Evolutionary conservation across 2,329 filamentous ascomycete genomes (phyloP).

Genomic region (Pseudogymnoascus sp.): DNA sequence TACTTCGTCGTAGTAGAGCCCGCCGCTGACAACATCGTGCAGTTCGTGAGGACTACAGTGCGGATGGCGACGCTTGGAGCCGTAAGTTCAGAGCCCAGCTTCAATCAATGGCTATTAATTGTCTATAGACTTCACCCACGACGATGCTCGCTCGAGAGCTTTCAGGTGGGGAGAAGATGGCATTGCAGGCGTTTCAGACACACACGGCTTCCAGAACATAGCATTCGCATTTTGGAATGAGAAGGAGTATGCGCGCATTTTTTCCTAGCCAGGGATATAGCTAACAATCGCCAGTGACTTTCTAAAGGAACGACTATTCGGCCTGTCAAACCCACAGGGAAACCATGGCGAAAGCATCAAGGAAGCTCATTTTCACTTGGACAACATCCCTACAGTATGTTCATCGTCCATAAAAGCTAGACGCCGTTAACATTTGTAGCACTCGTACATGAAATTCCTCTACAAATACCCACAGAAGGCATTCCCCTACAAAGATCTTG

Average conservation of each 20-base stretch:
- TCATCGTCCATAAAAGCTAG: conserved; percentile 11
- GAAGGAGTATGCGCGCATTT: conserved; percentile 60
- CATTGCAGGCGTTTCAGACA: conserved; percentile 90
- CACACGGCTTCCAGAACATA: conserved; percentile 84
- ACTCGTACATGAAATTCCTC: conserved; percentile 98
- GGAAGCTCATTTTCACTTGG: conserved; percentile 91
- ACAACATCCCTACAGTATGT: conserved; percentile 65
- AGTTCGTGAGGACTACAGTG: conserved; percentile 87
- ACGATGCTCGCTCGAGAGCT: conserved; percentile 78
- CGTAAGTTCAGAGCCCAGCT: conserved; percentile 50
- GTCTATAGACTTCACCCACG: conserved; percentile 76
- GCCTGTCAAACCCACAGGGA: conserved; percentile 89
- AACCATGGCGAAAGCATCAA: conserved; percentile 97
- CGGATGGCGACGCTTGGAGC: conserved; percentile 90
- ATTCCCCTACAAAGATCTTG: conserved; percentile 85
- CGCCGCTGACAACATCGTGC: conserved; percentile 21
- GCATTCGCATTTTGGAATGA: conserved; percentile 98
- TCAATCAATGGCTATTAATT: conserved; percentile 20
- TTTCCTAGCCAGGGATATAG: conserved; percentile 2
- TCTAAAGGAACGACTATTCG: conserved; percentile 90
- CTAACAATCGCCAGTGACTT: conserved; percentile 60
- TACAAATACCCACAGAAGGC: conserved; percentile 93
- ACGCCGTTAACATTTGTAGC: conserved; percentile 40
- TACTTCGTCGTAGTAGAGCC: neutral
- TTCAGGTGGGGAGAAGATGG: conserved; percentile 97